A percentile compares a stretch with the other conserved stretches of the same genome.
These are phyloP conservation scores for Hansenula lynferdii DNA, from an alignment of 1,139 yeast species.

Conservation along the genomic window DNA sequence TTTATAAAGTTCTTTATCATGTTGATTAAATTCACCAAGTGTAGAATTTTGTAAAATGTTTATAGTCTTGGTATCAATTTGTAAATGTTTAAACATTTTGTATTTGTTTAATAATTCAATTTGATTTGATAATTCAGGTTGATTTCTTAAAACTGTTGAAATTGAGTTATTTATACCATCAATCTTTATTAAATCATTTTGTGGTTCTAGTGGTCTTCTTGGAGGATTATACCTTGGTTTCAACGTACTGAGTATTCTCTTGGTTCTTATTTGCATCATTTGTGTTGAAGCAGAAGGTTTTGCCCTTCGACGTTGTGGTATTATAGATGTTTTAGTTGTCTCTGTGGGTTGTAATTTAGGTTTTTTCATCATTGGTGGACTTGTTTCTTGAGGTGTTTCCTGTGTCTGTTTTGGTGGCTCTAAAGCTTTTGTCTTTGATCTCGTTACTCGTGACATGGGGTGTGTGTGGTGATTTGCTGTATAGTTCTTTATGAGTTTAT, in stretches of 20 bases:
- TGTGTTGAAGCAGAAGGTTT: no score
- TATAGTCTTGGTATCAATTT: constrained; percentile 10
- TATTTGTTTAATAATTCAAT: constrained; percentile 9
- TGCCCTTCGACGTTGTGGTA: no score
- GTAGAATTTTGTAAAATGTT: constrained; percentile 5
- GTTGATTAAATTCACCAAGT: neutral
- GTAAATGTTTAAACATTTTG: constrained; percentile 11
- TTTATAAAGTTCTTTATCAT: neutral
- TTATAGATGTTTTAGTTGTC: no score
- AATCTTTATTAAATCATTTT: neutral
- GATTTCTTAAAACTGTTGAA: neutral
- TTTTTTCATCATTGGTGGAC: no score
- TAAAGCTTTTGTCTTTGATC: neutral
- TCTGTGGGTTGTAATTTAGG: neutral
- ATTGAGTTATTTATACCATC: neutral
- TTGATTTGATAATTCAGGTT: neutral
- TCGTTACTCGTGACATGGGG: neutral
- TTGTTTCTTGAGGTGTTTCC: no score
- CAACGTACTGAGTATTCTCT: no score
- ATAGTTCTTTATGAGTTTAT: no score
- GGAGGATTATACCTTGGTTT: no score
- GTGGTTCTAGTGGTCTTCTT: neutral
- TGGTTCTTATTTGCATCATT: no score
- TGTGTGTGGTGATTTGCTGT: no score
- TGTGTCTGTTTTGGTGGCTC: no score